phyloP scores from a whole-genome alignment of 257 asterid genomes.

The Nicotiana noctiflora region DNA sequence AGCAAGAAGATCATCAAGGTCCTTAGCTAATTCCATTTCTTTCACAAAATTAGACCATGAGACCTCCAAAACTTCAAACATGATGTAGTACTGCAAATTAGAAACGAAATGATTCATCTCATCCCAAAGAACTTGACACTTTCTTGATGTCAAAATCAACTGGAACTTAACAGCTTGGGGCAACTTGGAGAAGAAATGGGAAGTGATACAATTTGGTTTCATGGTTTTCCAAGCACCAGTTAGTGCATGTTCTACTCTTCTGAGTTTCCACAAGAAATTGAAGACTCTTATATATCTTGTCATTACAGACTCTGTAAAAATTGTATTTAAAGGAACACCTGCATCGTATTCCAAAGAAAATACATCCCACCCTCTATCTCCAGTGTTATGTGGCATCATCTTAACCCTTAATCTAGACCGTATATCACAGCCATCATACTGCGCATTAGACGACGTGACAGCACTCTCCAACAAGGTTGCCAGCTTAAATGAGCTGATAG shows the following conservation, averaged over 20 bases:
- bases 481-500: constrained; percentile 91
- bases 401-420: constrained; percentile 88
- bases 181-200: constrained; percentile 62
- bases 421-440: constrained; percentile 86
- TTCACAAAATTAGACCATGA: constrained; percentile 86
- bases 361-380: constrained; percentile 99
- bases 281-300: constrained; percentile 75
- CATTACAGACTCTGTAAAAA: constrained; percentile 92
- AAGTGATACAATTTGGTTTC: constrained; percentile 94
- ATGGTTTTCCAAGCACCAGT: constrained; percentile 92
- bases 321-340: constrained; percentile 76
- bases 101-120: constrained; percentile 98
- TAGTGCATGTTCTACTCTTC: constrained; percentile 91
- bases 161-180: constrained; percentile 71
- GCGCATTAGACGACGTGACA: constrained; percentile 88
- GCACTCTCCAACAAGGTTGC: constrained; percentile 92
- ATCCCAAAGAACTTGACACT: constrained; percentile 97
- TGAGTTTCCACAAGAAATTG: constrained; percentile 94
- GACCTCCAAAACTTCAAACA: constrained; percentile 96
- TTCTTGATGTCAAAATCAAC: constrained; percentile 79
- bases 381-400: constrained; percentile 91
- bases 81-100: constrained; percentile 91
- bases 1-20: constrained; percentile 83
- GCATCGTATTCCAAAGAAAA: constrained; percentile 96
- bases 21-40: constrained; percentile 88